Conservation (phyloP, 176 grass and related monocot species). For the Raddia distichophylla region DNA sequence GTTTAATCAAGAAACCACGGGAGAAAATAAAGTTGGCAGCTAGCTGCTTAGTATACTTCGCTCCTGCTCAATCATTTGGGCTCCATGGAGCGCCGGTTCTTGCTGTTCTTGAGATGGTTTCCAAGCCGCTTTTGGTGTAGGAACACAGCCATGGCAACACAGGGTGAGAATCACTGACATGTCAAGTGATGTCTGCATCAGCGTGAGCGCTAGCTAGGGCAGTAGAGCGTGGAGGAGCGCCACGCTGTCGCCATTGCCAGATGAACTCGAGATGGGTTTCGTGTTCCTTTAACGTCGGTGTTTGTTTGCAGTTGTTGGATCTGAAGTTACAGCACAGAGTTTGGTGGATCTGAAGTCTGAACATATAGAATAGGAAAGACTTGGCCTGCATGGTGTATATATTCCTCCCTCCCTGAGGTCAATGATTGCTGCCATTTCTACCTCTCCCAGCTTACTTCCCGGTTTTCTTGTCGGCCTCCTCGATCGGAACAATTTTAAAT, state of each 20-base stretch:
- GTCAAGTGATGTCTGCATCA: not conserved
- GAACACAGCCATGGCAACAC: not conserved
- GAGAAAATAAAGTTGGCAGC: constrained; percentile 21
- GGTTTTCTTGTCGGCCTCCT: constrained; percentile 36
- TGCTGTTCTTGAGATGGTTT: not conserved
- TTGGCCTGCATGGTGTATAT: not conserved
- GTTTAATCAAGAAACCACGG: constrained; percentile 50
- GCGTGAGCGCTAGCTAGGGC: no score
- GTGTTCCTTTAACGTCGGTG: constrained; percentile 21
- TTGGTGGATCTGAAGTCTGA: constrained; percentile 59
- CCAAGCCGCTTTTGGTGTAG: not conserved
- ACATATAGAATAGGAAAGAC: constrained; percentile 46
- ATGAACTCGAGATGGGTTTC: not conserved
- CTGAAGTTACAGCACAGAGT: constrained; percentile 49
- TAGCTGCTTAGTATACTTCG: constrained; percentile 23
- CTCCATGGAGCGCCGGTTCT: not conserved
- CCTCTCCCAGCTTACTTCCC: constrained; percentile 13
- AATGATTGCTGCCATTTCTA: constrained; percentile 51
- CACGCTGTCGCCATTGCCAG: constrained; percentile 11
- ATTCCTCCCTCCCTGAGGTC: constrained; percentile 18
- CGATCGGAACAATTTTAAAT: not conserved
- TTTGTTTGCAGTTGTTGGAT: constrained; percentile 54
- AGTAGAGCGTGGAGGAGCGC: not conserved
- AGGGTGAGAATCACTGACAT: not conserved
- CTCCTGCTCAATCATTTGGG: constrained; percentile 53